Evolutionary conservation across 345 rosid genomes (phyloP), one percentile per base, ranked within the genome.

Genomic region (Pistacia integerrima): DNA sequence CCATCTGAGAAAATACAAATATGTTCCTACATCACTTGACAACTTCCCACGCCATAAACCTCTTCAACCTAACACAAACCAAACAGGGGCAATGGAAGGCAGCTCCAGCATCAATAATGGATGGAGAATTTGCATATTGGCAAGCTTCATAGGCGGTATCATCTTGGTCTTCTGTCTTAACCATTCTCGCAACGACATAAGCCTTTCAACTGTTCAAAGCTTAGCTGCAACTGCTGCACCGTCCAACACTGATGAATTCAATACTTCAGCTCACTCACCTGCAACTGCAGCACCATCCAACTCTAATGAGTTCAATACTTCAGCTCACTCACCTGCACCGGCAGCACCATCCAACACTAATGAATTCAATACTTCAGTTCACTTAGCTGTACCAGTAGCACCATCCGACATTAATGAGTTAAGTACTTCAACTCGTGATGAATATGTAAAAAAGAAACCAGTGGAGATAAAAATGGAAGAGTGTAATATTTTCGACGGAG

Each of bases 401-500:
- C 57, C 57, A 25, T 54, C 57, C 57, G 18, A 51, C 4, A 16
- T 54, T 41, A 4, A 3, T 16, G 57, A 54, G 57, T 54, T 16
- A 13, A 6, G 18, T 14, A 36, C 67, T 17, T 8, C 18, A 44
- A 17, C 3, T 35, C 14, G 0, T 10, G 61, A 69, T 41, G 46
- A 41, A 8, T 41, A 6, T 41, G 6, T 41, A 8, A 18, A 38
- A 9, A 77, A 72, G 69, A 65, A 58, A 11, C 22, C 22, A 6
- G 62, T 7, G 18, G 77, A 74, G 49, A 44, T 4, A 5, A 54
- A 70, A 41, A 65, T 14, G 69, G 67, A 28, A 5, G 36, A 74
- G 44, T 87, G 90, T 58, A 77, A 89, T 38, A 61, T 87, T 13
- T 85, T 84, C 52, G 74, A 86, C 14, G 93, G 93, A 4, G 84